Conservation (phyloP, 129 eudicot genomes). For the Cynara cardunculus region DNA sequence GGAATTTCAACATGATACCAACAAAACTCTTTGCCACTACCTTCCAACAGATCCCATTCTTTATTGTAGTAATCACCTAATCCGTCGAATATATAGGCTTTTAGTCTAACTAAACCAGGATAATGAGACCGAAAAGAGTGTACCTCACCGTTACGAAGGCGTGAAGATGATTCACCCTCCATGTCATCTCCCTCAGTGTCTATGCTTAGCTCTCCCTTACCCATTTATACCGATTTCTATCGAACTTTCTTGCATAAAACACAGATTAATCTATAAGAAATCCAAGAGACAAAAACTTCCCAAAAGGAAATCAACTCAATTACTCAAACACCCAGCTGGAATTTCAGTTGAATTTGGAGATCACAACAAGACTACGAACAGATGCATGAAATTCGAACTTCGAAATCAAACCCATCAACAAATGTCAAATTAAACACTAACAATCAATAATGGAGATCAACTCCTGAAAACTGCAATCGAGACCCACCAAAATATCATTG, state of each 20-base stretch:
- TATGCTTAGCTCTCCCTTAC: constrained; percentile 6
- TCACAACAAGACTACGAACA: background rate
- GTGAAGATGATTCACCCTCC: constrained; percentile 40
- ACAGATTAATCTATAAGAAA: background rate
- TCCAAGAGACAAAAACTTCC: background rate
- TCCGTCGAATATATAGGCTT: constrained; percentile 93
- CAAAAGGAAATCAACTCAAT: background rate
- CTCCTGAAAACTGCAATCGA: background rate
- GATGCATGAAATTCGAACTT: constrained; percentile 5
- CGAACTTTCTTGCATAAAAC: background rate
- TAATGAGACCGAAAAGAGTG: constrained; percentile 32
- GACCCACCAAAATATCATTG: constrained; percentile 5
- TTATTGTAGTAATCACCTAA: constrained; percentile 80
- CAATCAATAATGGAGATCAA: constrained; percentile 2
- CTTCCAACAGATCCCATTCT: constrained; percentile 88
- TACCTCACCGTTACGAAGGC: constrained; percentile 18
- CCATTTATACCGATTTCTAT: constrained; percentile 14
- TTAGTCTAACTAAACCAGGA: constrained; percentile 57
- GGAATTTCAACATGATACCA: constrained; percentile 99
- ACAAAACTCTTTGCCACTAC: constrained; percentile 75
- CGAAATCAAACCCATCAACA: too few relatives aligned
- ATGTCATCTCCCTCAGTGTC: constrained; percentile 49
- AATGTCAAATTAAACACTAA: background rate
- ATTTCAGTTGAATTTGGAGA: constrained; percentile 3
- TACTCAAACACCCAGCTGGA: background rate